These are phyloP conservation scores for Umbelopsis sp. DNA, from an alignment of 371 early-diverging fungal species.

Conservation along the genomic window DNA sequence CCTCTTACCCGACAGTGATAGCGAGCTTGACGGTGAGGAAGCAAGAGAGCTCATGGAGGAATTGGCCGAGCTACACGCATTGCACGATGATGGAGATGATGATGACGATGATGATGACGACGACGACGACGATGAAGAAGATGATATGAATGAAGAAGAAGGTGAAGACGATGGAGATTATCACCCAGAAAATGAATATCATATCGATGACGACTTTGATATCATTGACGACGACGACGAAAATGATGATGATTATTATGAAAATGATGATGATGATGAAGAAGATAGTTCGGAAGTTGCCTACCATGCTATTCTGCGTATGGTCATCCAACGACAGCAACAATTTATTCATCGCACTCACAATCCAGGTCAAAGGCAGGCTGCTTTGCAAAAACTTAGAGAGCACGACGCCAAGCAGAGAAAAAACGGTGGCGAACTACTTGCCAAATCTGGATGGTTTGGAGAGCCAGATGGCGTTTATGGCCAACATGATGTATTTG, in stretches of 20 bases:
- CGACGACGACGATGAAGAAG: constrained; percentile 1
- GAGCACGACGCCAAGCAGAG: constrained; percentile 10
- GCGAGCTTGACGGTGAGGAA: not conserved
- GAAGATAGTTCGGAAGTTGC: constrained; percentile 13
- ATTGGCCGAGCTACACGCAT: not conserved
- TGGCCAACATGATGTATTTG: constrained; percentile 17
- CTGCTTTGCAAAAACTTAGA: not conserved
- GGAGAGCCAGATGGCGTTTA: constrained; percentile 16
- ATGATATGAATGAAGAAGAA: not conserved
- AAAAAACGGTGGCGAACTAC: not conserved
- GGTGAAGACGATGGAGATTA: constrained; percentile 19
- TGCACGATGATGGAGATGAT: constrained; percentile 19
- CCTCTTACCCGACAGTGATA: too few species aligned
- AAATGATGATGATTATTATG: constrained; percentile 25
- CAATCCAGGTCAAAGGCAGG: not conserved
- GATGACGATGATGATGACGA: constrained; percentile 24
- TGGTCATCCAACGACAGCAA: not conserved
- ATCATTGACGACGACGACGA: not conserved
- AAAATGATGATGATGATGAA: constrained; percentile 23
- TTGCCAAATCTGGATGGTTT: not conserved
- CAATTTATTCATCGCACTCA: not conserved
- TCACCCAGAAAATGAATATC: constrained; percentile 7
- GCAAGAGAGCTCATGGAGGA: constrained; percentile 2
- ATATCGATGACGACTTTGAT: constrained; percentile 19
- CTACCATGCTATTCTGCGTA: constrained; percentile 13